Percentiles rank a stretch among this genome's conserved stretches.
Evolutionary conservation across 805 yeast genomes (phyloP).

Genomic region (Maudiozyma barnettii): DNA sequence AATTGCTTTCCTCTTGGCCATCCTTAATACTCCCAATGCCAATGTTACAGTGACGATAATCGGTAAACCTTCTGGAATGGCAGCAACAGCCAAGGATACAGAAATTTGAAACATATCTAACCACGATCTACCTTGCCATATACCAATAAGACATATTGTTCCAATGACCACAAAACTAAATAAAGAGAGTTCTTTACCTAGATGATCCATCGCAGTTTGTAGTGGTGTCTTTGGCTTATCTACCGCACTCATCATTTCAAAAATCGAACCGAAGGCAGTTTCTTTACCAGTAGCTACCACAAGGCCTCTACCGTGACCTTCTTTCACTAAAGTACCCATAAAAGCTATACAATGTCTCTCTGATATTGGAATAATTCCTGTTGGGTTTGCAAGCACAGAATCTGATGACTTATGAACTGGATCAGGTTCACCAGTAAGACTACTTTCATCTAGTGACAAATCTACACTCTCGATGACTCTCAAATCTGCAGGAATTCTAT

Average conservation of each 20-base stretch:
- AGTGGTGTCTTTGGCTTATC: constrained; percentile 98
- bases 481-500: constrained; percentile 91
- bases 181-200: constrained; percentile 82
- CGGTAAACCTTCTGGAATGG: constrained; percentile 97
- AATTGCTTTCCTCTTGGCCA: constrained; percentile 92
- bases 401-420: constrained; percentile 66
- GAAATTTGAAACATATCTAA: constrained; percentile 96
- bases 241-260: constrained; percentile 88
- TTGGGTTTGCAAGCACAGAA: constrained; percentile 30
- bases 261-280: constrained; percentile 91
- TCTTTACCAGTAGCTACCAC: constrained; percentile 83
- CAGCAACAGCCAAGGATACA: constrained; percentile 96
- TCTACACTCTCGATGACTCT: constrained; percentile 73
- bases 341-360: constrained; percentile 74
- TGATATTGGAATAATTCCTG: constrained; percentile 43
- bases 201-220: constrained; percentile 88
- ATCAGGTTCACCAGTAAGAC: constrained; percentile 88
- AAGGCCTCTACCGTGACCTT: constrained; percentile 92
- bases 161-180: constrained; percentile 85
- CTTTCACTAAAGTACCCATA: constrained; percentile 96
- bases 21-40: constrained; percentile 90
- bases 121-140: constrained; percentile 89
- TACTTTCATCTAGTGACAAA: constrained; percentile 82
- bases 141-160: constrained; percentile 77
- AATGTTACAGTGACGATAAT: constrained; percentile 95